phyloP scores from a whole-genome alignment of 2,329 filamentous ascomycete genomes.

The Penicillium vulpinum region DNA sequence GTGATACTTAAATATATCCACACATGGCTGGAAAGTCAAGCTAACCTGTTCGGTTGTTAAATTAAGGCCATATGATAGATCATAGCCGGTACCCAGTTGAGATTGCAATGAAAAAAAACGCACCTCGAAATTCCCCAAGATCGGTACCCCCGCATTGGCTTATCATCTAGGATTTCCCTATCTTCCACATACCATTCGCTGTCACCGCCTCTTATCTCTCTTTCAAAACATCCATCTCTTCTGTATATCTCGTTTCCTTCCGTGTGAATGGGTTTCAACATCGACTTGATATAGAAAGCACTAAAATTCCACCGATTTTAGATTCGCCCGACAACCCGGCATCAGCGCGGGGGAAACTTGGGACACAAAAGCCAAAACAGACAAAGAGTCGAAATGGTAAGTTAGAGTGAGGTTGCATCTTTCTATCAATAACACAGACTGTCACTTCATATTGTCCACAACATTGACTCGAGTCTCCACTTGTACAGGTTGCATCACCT shows the following conservation, averaged over 20 bases:
- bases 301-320: conserved; percentile 60
- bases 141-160: conserved; percentile 20
- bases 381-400: conserved; percentile 75
- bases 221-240: too few relatives aligned
- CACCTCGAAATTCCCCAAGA: conserved; percentile 9
- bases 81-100: not conserved
- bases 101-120: not conserved
- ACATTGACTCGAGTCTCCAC: conserved; percentile 29
- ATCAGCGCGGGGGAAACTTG: conserved; percentile 29
- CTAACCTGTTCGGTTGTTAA: not conserved
- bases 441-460: not conserved
- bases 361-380: conserved; percentile 63
- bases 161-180: conserved; percentile 16
- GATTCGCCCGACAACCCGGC: conserved; percentile 28
- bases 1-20: not conserved
- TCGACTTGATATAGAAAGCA: conserved; percentile 54
- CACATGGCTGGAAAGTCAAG: not conserved
- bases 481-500: conserved; percentile 66
- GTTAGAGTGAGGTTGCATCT: not conserved
- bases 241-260: not conserved
- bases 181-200: conserved; percentile 19
- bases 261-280: conserved; percentile 8
- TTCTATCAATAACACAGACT: not conserved
- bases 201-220: conserved; percentile 13
- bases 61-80: too few relatives aligned